phyloP scores from a whole-genome alignment of 257 asterid species.

The Agastache rugosa region DNA sequence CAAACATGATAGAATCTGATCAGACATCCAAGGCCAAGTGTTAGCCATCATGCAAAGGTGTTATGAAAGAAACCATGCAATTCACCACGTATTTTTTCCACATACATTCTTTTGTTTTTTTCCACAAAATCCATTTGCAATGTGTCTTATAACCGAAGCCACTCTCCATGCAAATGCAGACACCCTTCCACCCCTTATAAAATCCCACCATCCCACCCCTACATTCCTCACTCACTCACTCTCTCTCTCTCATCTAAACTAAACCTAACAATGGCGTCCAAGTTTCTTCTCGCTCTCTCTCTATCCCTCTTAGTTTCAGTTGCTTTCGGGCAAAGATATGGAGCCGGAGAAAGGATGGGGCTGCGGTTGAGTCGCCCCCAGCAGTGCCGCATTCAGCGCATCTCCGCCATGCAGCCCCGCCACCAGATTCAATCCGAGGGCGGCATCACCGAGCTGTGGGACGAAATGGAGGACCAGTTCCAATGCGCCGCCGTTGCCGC shows the following conservation, averaged over 20 bases:
- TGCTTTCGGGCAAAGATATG: conserved; percentile 32
- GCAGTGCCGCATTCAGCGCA: conserved; percentile 66
- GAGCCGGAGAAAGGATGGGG: neutral
- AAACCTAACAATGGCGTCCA: conserved; percentile 42
- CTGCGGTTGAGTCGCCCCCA: conserved; percentile 48
- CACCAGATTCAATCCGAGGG: conserved; percentile 58
- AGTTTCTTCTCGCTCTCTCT: conserved; percentile 37
- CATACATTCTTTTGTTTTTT: neutral
- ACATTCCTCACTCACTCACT: neutral
- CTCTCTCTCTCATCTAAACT: neutral
- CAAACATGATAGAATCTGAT: neutral
- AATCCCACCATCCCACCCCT: conserved; percentile 2
- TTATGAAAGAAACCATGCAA: conserved; percentile 29
- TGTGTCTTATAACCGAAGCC: conserved; percentile 41
- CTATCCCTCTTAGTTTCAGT: conserved; percentile 35
- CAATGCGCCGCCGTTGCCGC: conserved; percentile 76
- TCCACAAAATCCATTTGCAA: conserved; percentile 28
- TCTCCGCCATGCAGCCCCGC: conserved; percentile 52
- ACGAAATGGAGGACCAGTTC: conserved; percentile 56
- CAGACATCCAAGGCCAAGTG: conserved; percentile 49
- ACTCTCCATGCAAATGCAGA: conserved; percentile 53
- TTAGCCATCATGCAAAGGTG: conserved; percentile 43
- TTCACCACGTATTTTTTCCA: conserved; percentile 47
- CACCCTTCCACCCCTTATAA: conserved; percentile 43
- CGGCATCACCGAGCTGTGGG: conserved; percentile 67